Evolutionary conservation across 768 basidiomycete genomes (phyloP).

Genomic region (Suillus lakei): DNA sequence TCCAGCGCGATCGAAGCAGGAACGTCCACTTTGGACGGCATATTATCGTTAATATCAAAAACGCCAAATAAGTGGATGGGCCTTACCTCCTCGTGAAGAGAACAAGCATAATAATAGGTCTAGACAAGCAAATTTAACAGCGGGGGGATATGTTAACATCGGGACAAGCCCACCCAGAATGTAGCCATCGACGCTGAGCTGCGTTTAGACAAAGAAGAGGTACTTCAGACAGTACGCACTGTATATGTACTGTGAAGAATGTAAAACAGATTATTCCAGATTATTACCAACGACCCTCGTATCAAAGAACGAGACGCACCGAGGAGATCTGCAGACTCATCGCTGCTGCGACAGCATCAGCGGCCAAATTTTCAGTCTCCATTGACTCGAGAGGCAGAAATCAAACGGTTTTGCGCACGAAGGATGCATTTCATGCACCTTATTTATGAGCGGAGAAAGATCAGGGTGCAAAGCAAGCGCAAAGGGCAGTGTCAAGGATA

Average conservation of each 20-base stretch:
- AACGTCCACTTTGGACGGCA: not conserved
- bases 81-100: constrained; percentile 1
- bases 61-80: not conserved
- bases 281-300: not conserved
- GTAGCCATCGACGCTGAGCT: constrained; percentile 4
- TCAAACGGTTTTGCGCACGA: not conserved
- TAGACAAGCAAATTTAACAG: not conserved
- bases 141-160: not conserved
- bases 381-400: not conserved
- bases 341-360: not conserved
- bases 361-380: not conserved
- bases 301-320: not conserved
- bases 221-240: not conserved
- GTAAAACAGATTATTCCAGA: not conserved
- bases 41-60: not conserved
- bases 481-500: not conserved
- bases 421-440: not conserved
- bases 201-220: not conserved
- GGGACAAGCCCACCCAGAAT: constrained; percentile 3
- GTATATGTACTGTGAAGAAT: not conserved
- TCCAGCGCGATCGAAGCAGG: not conserved
- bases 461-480: not conserved
- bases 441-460: not conserved
- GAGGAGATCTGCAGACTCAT: not conserved
- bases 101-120: constrained; percentile 3